Evolutionary conservation across 2,329 filamentous ascomycete species (phyloP), one percentile per base, ranked within the genome.

Genomic region (Keithomyces neogunnii): DNA sequence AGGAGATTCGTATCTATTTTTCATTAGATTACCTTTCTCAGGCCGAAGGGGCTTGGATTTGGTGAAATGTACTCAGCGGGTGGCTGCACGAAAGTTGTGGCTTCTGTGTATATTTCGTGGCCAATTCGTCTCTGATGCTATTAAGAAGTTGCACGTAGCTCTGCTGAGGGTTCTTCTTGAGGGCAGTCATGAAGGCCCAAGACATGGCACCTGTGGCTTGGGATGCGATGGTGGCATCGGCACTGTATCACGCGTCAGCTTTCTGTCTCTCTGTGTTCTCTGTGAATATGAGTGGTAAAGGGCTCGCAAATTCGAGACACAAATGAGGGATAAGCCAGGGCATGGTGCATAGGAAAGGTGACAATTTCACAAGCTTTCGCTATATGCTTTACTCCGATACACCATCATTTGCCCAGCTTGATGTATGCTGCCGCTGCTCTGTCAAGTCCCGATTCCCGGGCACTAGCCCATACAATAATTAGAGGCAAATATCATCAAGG

Each of bases 131-230:
- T 56, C 93, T 87, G 63, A 99, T 96, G 69, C 86, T 96, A 76
- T 96, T 97, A 61, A 99, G 80, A 55, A 99, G 75, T 73, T 96
- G 87, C 48, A 99, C 91, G 64, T 99, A 99, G 73, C 90, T 96
- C 75, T 99, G 93, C 65, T 96, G 90, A 0, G 92, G 91, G 67
- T 97, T 95, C 79, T 96, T 96, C 74, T 89, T 92, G 59, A 99
- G 80, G 43, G 91, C 86, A 4, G 78, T 86, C 66, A 99, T 91
- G 67, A 99, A 99, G 8, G 93, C 93, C 84, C 88, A 97, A 1
- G 90, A 96, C 93, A 99, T 97, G 64, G 93, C 93, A 49, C 93
- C 93, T 0, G 93, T 97, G 31, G 93, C 92, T 70, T 96, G 81
- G 48, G 90, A 86, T 36, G 80, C 83, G 61, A 97, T 96, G 26